Base-by-base conservation (phyloP, 805 yeast genomes). In the Wickerhamomyces chambardii region DNA sequence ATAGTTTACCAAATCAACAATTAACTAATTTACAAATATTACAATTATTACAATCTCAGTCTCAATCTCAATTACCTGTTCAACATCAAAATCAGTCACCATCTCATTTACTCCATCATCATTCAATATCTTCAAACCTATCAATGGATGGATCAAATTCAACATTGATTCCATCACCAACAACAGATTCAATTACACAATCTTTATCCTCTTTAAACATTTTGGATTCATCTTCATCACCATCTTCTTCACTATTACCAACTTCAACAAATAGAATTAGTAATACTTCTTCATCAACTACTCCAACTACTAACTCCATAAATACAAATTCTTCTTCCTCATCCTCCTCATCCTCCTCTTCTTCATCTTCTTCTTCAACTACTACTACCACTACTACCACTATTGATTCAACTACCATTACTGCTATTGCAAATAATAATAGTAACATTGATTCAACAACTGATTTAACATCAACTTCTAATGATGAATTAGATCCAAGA, bases 21-120 rank as follows among this genome's bases (percentile, higher is more conserved):
- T 46, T 64, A 32, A 44, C 47, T 26, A 37, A 33, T 28, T 35
- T 34, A 9, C 47, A 38, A 31, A 29, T 25, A 26, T 36, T 42
- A 27, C 29, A 27, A 27, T 15, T 12, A n/a, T 15, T 15, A 27
- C 29, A 27, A 27, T 6, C n/a, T 4, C 29, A 14, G 6, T 17
- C 4, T 15, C 30, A 28, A 28, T 15, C 18, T 9, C 18, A 15
- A 28, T 8, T 27, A 15, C 29, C 15, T n/a, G 28, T 17, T 12
- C 15, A 8, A 27, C n/a, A n/a, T n/a, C 15, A 12, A 21, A 30
- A 14, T 17, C 25, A 30, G 6, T 17, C 32, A n/a, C n/a, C n/a
- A n/a, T n/a, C n/a, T n/a, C n/a, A n/a, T n/a, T n/a, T n/a, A n/a
- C n/a, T n/a, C n/a, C n/a, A n/a, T n/a, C n/a, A n/a, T n/a, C n/a